These are phyloP conservation scores for Holtermannia corniformis DNA, from an alignment of 768 basidiomycete genomes.

Conservation along the genomic window DNA sequence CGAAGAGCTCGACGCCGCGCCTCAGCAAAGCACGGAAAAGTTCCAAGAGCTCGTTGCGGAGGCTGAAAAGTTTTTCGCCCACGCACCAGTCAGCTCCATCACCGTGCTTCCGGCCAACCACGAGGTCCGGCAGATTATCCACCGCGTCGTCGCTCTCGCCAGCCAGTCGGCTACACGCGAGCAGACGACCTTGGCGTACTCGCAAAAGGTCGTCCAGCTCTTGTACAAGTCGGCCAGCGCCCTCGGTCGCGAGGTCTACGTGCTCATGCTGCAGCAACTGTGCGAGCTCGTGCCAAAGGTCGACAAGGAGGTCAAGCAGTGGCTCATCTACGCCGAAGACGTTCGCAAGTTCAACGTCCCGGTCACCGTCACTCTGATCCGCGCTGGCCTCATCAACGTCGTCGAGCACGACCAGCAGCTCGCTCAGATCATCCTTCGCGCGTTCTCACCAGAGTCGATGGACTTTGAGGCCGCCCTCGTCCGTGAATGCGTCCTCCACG, in stretches of 20 bases:
- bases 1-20: constrained; percentile 37
- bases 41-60: constrained; percentile 58
- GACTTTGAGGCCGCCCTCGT: constrained; percentile 75
- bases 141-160: constrained; percentile 74
- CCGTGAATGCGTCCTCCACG: constrained; percentile 71
- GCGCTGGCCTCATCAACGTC: constrained; percentile 68
- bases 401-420: constrained; percentile 79
- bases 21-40: constrained; percentile 79
- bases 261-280: constrained; percentile 74
- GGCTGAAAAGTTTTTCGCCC: constrained; percentile 67
- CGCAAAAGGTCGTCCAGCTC: constrained; percentile 92
- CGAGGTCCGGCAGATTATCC: constrained; percentile 73
- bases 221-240: constrained; percentile 80
- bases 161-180: constrained; percentile 67
- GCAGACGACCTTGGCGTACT: constrained; percentile 80
- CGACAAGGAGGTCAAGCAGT: constrained; percentile 89
- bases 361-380: constrained; percentile 79
- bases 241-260: constrained; percentile 87
- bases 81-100: constrained; percentile 63
- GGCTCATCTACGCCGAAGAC: constrained; percentile 94
- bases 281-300: constrained; percentile 86
- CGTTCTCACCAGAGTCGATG: constrained; percentile 65
- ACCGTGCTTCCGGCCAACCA: constrained; percentile 67
- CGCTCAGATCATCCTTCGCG: constrained; percentile 69
- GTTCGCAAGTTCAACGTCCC: constrained; percentile 95